Evolutionary conservation across 495 filamentous ascomycete genomes (phyloP), one percentile per base, ranked within the genome.

Genomic region (Poronia punctata): DNA sequence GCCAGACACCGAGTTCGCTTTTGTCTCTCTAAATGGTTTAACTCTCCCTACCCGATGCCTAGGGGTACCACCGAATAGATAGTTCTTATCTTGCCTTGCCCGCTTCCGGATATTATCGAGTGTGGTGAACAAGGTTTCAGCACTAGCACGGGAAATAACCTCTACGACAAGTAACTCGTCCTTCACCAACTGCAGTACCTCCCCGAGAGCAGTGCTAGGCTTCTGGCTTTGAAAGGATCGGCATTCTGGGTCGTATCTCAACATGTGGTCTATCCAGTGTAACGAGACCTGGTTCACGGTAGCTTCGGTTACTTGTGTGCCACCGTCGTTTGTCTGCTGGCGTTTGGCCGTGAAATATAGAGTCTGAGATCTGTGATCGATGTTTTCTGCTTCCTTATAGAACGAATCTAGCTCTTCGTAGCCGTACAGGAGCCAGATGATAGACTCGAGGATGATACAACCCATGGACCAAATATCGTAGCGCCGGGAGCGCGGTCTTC

Each of bases 381-480:
- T 17, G 18, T 35, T n/a, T 11, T 24, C 21, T 16, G 22, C 37
- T 28, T 31, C 46, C 16, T 40, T 11, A 32, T 27, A 19, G n/a
- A 18, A 21, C 49, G 23, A 7, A 54, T 24, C 5, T 26, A 45
- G 9, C 40, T 34, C 18, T 45, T 28, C 1, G 11, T 12, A 25
- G 12, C 59, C 61, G 35, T 60, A 62, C 1, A 67, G 40, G 20
- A 67, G 33, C 63, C 63, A 67, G 24, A 63, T 52, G 20, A 62
- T 44, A 25, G 59, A 48, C 45, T 67, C 63, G 5, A 67, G 35
- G 12, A 48, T 49, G 14, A 65, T 50, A 37, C 61, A 65, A 3
- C 63, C 63, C 35, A 65, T 60, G 12, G 61, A 60, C 63, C 63
- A 66, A 6, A 64, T 53, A 35, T 67, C 64, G 21, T 62, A 65